Evolutionary conservation across 2,329 filamentous ascomycete genomes (phyloP).

Genomic region (Fusarium chlamydosporum): DNA sequence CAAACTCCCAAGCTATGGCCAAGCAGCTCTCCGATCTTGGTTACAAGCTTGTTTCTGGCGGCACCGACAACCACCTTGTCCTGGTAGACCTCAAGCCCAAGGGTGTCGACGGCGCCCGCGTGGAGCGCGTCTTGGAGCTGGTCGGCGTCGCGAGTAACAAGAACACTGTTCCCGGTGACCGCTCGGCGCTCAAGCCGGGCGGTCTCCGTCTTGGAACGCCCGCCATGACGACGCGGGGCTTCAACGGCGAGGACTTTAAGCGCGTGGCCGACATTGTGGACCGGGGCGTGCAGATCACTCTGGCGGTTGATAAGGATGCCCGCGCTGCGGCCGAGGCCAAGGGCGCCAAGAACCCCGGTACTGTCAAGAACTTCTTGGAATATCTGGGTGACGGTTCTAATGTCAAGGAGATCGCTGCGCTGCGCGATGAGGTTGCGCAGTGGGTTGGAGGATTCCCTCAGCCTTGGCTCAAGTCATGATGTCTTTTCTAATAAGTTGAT

Average conservation of each 20-base stretch:
- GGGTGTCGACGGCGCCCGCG: slow-evolving; percentile 85
- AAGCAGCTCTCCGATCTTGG: slow-evolving; percentile 73
- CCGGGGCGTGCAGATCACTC: slow-evolving; percentile 81
- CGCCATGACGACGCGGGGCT: slow-evolving; percentile 94
- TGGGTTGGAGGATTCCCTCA: slow-evolving; percentile 70
- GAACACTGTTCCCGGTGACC: slow-evolving; percentile 95
- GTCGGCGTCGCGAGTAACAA: slow-evolving; percentile 96
- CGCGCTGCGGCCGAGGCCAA: slow-evolving; percentile 74
- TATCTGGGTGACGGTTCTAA: slow-evolving; percentile 75
- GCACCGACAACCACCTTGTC: slow-evolving; percentile 96
- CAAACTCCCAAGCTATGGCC: slow-evolving; percentile 90
- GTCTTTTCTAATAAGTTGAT: slow-evolving; percentile 18
- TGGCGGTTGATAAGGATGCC: slow-evolving; percentile 78
- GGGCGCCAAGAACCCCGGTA: slow-evolving; percentile 73
- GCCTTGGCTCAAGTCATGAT: slow-evolving; percentile 50
- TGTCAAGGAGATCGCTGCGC: slow-evolving; percentile 75
- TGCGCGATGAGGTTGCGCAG: slow-evolving; percentile 77
- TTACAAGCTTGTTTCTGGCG: slow-evolving; percentile 90
- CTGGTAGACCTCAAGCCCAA: slow-evolving; percentile 90
- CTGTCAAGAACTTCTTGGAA: slow-evolving; percentile 75
- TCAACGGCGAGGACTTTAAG: slow-evolving; percentile 85
- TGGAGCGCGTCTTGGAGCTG: slow-evolving; percentile 88
- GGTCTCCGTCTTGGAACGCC: slow-evolving; percentile 92
- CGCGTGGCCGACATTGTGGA: slow-evolving; percentile 86
- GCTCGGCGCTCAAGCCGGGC: slow-evolving; percentile 89